A percentile compares a stretch with the other conserved stretches of the same genome.
Conservation (phyloP, 371 early-diverging fungal genomes). For the Parasitella parasitica region DNA sequence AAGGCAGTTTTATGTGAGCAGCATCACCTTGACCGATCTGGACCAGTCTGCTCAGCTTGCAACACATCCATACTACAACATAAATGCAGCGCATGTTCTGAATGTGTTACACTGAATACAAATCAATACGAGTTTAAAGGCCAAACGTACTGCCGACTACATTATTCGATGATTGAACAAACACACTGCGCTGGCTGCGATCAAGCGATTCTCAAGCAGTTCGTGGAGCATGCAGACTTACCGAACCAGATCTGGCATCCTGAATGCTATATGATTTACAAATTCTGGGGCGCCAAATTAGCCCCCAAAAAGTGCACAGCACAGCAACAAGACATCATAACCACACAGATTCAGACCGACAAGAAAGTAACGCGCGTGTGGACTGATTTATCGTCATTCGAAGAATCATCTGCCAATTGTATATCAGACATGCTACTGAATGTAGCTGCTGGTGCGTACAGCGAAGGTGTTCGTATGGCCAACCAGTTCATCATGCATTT, state of each 20-base stretch:
- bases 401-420: constrained; percentile 94
- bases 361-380: constrained; percentile 86
- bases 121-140: constrained; percentile 87
- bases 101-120: constrained; percentile 20
- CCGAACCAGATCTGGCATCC: constrained; percentile 93
- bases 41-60: constrained; percentile 20
- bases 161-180: constrained; percentile 83
- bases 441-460: constrained; percentile 81
- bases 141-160: constrained; percentile 86
- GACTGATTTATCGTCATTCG: constrained; percentile 90
- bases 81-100: constrained; percentile 23
- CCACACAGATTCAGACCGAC: constrained; percentile 54
- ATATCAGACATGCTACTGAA: constrained; percentile 95
- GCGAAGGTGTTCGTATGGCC: constrained; percentile 86
- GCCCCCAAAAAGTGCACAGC: constrained; percentile 15
- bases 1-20: constrained; percentile 28
- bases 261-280: constrained; percentile 94
- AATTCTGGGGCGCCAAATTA: constrained; percentile 80
- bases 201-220: constrained; percentile 90
- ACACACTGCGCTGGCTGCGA: constrained; percentile 93
- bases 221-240: constrained; percentile 80
- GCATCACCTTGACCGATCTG: constrained; percentile 23
- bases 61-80: constrained; percentile 18
- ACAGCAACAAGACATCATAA: constrained; percentile 29
- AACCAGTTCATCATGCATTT: constrained; percentile 89